Conservation (phyloP, 1,284 basidiomycete species). For the Ustilago curta region DNA sequence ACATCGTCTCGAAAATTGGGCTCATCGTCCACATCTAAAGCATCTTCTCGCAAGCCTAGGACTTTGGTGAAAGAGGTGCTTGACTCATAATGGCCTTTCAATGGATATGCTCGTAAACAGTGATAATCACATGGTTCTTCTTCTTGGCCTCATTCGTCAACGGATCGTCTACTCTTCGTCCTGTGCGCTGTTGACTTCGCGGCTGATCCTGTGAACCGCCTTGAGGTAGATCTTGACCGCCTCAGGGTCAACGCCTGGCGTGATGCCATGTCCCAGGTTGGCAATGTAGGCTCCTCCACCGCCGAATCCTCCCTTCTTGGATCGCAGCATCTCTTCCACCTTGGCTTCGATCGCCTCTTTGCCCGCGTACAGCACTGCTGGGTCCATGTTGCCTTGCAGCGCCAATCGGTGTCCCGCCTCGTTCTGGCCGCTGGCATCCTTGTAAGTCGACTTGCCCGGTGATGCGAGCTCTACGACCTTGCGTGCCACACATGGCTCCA, state of each 20-base stretch:
- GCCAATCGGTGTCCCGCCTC: constrained; percentile 74
- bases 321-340: constrained; percentile 81
- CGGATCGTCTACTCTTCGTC: constrained; percentile 35
- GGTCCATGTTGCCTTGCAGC: constrained; percentile 95
- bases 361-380: constrained; percentile 84
- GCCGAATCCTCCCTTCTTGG: constrained; percentile 76
- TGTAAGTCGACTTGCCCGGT: constrained; percentile 51
- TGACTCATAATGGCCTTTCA: background rate
- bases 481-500: constrained; percentile 65
- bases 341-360: constrained; percentile 84
- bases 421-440: constrained; percentile 51
- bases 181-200: constrained; percentile 56
- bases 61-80: background rate
- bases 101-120: background rate
- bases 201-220: constrained; percentile 62
- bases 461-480: constrained; percentile 58
- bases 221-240: constrained; percentile 64
- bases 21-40: background rate
- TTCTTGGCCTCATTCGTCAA: background rate
- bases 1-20: background rate
- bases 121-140: background rate
- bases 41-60: background rate
- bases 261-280: constrained; percentile 95
- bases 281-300: constrained; percentile 77
- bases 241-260: constrained; percentile 68